Base-by-base conservation (phyloP, 441 rosid genomes). In the Hypseocharis bilobata region DNA sequence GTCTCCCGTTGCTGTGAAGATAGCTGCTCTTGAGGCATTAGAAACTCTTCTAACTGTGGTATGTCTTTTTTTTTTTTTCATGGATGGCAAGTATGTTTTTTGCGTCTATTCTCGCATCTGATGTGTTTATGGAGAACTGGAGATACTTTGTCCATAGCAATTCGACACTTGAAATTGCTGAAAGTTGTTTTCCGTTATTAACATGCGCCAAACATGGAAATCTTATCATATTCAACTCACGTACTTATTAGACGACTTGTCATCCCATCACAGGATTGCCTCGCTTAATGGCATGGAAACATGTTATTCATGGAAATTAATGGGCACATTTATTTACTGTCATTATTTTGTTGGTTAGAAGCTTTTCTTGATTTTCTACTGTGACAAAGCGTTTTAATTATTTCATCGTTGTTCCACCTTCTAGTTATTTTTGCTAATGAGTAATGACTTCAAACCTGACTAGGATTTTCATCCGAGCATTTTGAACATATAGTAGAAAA, bases 1-100 rank as follows among this genome's bases (percentile, higher is more conserved):
- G 58, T 66, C 75, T 71, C 81, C 76, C 6, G 67, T 75, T 60
- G 70, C 86, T 64, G 67, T 89, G 42, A 85, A 89, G 81, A 82
- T 86, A 76, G 96, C 96, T 59, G 88, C 96, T 55, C 77, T 92
- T 51, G 92, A 84, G 79, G 80, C 91, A 38, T 73, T 92, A 57
- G 89, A 88, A 80, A 74, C 82, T 69, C 88, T 88, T 78, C 83
- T 92, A 14, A 85, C 78, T 22, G 89, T 83, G 83, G 97, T 92
- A 84, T 65, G 90, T 65, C 38, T 28, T 57, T 57, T 30, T 30
- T 20, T 19, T 0, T 59, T 29, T 34, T 20, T n/a, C 19, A 14
- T 59, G 62, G 42, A 26, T 59, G 40, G 25, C 6, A 29, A 1
- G n/a, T 34, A 30, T 8, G 27, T 13, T 3, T 0, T 4, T 13